Conservation (phyloP, 2,329 filamentous ascomycete genomes). For the Colletotrichum graminicola region DNA sequence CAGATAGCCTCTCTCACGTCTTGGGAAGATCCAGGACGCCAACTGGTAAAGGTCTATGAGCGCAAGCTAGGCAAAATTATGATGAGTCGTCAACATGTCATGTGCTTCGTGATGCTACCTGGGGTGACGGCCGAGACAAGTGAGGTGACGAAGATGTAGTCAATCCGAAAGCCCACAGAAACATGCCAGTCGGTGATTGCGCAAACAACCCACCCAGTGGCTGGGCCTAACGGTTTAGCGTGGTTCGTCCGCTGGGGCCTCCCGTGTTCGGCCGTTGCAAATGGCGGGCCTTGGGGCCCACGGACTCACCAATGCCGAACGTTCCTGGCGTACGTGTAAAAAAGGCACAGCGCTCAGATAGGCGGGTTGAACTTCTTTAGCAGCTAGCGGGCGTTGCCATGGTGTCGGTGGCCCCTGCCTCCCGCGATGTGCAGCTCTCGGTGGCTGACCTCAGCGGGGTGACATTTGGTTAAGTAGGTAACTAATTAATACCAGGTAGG, state of each 20-base stretch:
- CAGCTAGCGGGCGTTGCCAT: slow-evolving; percentile 13
- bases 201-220: slow-evolving; percentile 8
- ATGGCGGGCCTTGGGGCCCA: slow-evolving; percentile 17
- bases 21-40: neutral
- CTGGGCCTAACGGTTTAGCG: slow-evolving; percentile 21
- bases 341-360: slow-evolving; percentile 30
- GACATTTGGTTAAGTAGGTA: no score
- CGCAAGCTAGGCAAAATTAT: no score
- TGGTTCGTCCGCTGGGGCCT: slow-evolving; percentile 22
- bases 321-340: slow-evolving; percentile 21
- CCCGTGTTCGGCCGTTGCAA: slow-evolving; percentile 32
- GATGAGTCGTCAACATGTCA: neutral
- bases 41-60: neutral
- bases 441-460: slow-evolving; percentile 34
- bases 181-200: slow-evolving; percentile 11
- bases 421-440: neutral
- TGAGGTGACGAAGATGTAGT: slow-evolving; percentile 7
- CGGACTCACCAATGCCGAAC: slow-evolving; percentile 9
- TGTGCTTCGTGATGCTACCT: neutral
- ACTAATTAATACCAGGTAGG: no score
- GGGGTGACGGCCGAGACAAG: neutral
- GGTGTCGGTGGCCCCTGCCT: slow-evolving; percentile 32
- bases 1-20: neutral
- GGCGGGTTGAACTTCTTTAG: slow-evolving; percentile 1
- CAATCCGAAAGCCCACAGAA: neutral